phyloP scores from a whole-genome alignment of 2,329 filamentous ascomycete species.

The Calonectria fujianensis region DNA sequence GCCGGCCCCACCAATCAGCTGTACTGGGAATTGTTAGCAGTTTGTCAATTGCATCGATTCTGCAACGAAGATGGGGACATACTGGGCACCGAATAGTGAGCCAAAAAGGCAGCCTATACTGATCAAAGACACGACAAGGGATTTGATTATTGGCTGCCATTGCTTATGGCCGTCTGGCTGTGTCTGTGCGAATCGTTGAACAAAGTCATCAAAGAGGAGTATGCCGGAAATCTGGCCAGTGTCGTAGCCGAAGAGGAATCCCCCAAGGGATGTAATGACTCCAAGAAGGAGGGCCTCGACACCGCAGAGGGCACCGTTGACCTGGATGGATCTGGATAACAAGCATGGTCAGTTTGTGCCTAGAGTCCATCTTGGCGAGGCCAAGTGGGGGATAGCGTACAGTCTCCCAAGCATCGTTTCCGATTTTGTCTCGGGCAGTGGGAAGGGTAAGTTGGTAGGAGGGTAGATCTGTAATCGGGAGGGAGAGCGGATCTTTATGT shows the following conservation, averaged over 20 bases:
- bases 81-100: constrained; percentile 71
- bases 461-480: constrained; percentile 37
- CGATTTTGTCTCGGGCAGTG: constrained; percentile 39
- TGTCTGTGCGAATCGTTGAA: constrained; percentile 71
- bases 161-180: constrained; percentile 62
- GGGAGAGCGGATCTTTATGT: constrained; percentile 48
- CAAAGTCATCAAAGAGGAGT: constrained; percentile 72
- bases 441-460: constrained; percentile 17
- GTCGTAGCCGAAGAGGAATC: constrained; percentile 79
- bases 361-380: background rate
- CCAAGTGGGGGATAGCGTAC: constrained; percentile 39
- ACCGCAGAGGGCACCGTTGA: constrained; percentile 66
- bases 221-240: constrained; percentile 76
- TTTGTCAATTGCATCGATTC: background rate
- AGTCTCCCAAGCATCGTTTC: constrained; percentile 53
- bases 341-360: constrained; percentile 29
- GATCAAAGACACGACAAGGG: constrained; percentile 74
- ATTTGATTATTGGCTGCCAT: constrained; percentile 66
- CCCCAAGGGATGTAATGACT: constrained; percentile 73
- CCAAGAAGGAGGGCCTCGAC: constrained; percentile 66
- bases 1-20: constrained; percentile 75
- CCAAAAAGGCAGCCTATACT: constrained; percentile 74
- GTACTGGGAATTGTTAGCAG: constrained; percentile 59
- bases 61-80: constrained; percentile 36
- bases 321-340: constrained; percentile 60